Base-by-base conservation (phyloP, 176 grass and related monocot genomes). In the Rhynchospora pubera region DNA sequence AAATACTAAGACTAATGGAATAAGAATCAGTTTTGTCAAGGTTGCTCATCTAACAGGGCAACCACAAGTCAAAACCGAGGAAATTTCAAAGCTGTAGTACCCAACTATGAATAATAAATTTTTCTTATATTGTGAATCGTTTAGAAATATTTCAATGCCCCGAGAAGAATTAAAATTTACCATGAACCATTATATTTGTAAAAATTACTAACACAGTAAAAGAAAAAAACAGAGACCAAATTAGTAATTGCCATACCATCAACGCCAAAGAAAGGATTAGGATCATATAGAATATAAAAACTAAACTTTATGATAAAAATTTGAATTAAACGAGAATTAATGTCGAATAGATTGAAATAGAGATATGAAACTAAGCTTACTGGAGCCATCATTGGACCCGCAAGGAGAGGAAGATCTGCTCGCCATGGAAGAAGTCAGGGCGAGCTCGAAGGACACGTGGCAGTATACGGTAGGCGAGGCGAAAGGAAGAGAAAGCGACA, bases 351-450 rank as follows among this genome's bases (percentile, higher is more conserved):
- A n/a, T n/a, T n/a, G n/a, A n/a, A n/a, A n/a, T n/a, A n/a, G n/a
- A n/a, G n/a, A n/a, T n/a, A n/a, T n/a, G n/a, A n/a, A n/a, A n/a
- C n/a, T n/a, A n/a, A n/a, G 62, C 79, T 82, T 65, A 82, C 79
- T 82, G 58, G 79, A 82, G n/a, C 78, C 78, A 52, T 82, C 60
- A 12, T 66, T 60, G 62, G 79, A 82, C 44, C 79, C 59, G 13
- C 47, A 28, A 7, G 79, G 61, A 3, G 79, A 82, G 58, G 79
- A 82, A 26, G 79, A 64, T 51, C 43, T 21, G 58, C 79, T 64
- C 58, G 79, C 45, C 79, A 64, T 82, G 57, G 57, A 6, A 9
- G 34, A 62, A 44, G 77, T 3, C 5, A 57, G 16, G 21, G 53
- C 75, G 53, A 78, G 68, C 43, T 72, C 68, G 44, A 72, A 8